Evolutionary conservation across 768 basidiomycete species (phyloP), one percentile per base, ranked within the genome.

Genomic region (Mycena maculata): DNA sequence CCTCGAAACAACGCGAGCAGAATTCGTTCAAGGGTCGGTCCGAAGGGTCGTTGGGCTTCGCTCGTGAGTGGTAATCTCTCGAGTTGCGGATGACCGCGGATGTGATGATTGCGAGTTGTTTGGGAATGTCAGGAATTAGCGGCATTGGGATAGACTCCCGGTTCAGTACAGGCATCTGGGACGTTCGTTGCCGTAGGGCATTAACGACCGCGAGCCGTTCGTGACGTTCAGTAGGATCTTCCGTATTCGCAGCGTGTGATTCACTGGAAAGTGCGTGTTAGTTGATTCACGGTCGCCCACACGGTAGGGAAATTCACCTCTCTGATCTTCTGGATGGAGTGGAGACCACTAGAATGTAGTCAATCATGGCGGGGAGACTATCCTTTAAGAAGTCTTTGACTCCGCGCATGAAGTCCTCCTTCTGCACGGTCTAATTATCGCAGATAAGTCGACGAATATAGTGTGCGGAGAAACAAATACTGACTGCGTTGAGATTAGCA

Each of bases 331-430:
- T 41, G 13, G 74, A 74, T 30, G 87, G 86, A 0, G 89, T 89
- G 10, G 92, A 93, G n/a, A 94, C 88, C 30, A 87, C 84, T 33
- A 83, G 71, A 69, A 93, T 87, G 72, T 95, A 96, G 67, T 95
- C 92, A 59, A 91, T 81, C 92, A 96, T 96, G 22, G 85, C 86
- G 2, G 85, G 82, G 28, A 85, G 70, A 71, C 86, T 91, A 39
- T 87, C 86, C 44, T 83, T 81, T 11, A 95, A 79, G 76, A 95
- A 95, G 64, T 87, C 85, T 77, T 90, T 90, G 65, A 95, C 83
- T 5, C 90, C 88, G 36, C 86, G 83, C 92, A 94, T 94, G 72
- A 89, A 91, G n/a, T 90, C 86, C 77, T 95, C 93, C 77, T 91
- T 93, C 73, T 91, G 88, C 15, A 85, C 81, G 45, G 76, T 84